Evolutionary conservation across 1,139 yeast species (phyloP).

Genomic region (Hemisphaericaspora lyxosophila): DNA sequence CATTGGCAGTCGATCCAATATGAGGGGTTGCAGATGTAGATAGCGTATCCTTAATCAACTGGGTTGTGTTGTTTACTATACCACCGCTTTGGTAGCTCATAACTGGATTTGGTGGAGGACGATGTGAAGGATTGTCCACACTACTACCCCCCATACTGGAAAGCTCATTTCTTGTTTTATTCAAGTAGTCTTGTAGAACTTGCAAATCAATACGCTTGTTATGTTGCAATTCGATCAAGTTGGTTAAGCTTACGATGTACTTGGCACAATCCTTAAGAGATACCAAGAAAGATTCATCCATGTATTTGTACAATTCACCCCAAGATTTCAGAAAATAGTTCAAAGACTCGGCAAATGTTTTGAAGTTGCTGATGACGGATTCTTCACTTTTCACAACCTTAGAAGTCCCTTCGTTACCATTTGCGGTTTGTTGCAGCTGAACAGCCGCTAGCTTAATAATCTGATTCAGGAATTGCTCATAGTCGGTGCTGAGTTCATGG

Average conservation of each 20-base stretch:
- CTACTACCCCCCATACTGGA: conserved; percentile 62
- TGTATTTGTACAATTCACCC: conserved; percentile 49
- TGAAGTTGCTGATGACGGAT: conserved; percentile 32
- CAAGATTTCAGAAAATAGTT: conserved; percentile 51
- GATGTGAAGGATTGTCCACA: conserved; percentile 18
- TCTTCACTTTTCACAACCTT: conserved; percentile 11
- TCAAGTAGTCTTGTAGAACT: conserved; percentile 75
- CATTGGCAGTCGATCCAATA: conserved; percentile 42
- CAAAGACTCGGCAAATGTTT: conserved; percentile 42
- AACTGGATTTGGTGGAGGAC: conserved; percentile 39
- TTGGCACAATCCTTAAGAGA: conserved; percentile 85
- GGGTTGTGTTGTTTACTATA: conserved; percentile 45
- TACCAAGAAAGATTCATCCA: conserved; percentile 81
- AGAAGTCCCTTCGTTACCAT: conserved; percentile 5
- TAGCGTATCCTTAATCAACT: conserved; percentile 45
- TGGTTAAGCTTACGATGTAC: conserved; percentile 74
- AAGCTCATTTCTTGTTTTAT: conserved; percentile 68
- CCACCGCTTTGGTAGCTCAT: conserved; percentile 23
- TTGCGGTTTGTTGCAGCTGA: conserved; percentile 10
- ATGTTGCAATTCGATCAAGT: conserved; percentile 78
- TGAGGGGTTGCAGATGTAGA: conserved; percentile 45
- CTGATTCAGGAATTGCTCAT: conserved; percentile 68
- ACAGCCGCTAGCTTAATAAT: conserved; percentile 66
- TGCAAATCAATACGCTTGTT: conserved; percentile 90
- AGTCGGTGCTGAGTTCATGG: conserved; percentile 70